phyloP scores from a whole-genome alignment of 2,329 filamentous ascomycete species.

The Penicillium glabrum region DNA sequence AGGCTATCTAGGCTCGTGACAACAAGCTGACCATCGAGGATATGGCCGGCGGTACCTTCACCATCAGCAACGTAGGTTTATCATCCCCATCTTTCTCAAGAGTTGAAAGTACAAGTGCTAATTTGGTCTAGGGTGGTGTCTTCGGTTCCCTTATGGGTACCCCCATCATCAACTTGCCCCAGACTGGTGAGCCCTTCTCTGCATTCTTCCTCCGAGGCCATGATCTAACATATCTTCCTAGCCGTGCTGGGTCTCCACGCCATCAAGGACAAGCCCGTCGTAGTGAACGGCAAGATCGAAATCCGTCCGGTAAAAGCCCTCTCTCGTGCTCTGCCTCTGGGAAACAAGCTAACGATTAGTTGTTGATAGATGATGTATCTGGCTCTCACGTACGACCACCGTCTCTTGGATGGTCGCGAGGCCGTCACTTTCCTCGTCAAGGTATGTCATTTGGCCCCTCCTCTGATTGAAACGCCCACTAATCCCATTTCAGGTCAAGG shows the following conservation, averaged over 20 bases:
- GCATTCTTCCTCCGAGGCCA: neutral
- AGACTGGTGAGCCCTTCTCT: conserved; percentile 59
- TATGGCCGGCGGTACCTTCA: conserved; percentile 98
- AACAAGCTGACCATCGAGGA: conserved; percentile 98
- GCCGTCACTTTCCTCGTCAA: conserved; percentile 95
- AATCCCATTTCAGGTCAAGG: conserved; percentile 63
- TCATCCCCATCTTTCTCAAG: neutral
- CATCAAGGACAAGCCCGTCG: conserved; percentile 91
- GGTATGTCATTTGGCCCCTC: conserved; percentile 37
- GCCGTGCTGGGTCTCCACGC: conserved; percentile 89
- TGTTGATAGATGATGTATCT: conserved; percentile 88
- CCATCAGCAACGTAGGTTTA: conserved; percentile 76
- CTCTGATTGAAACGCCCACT: conserved; percentile 6
- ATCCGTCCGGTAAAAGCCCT: conserved; percentile 68
- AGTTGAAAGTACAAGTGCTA: neutral
- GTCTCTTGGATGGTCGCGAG: conserved; percentile 90
- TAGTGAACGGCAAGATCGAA: conserved; percentile 89
- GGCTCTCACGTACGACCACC: conserved; percentile 95
- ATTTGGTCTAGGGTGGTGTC: conserved; percentile 66
- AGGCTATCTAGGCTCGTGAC: conserved; percentile 71
- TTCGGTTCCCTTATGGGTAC: conserved; percentile 98
- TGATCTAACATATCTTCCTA: conserved; percentile 13
- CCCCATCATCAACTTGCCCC: conserved; percentile 95
- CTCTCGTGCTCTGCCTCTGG: neutral
- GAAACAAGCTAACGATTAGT: conserved; percentile 11